phyloP scores from a whole-genome alignment of 2,329 filamentous ascomycete species.

The Dactylellina leptospora region DNA sequence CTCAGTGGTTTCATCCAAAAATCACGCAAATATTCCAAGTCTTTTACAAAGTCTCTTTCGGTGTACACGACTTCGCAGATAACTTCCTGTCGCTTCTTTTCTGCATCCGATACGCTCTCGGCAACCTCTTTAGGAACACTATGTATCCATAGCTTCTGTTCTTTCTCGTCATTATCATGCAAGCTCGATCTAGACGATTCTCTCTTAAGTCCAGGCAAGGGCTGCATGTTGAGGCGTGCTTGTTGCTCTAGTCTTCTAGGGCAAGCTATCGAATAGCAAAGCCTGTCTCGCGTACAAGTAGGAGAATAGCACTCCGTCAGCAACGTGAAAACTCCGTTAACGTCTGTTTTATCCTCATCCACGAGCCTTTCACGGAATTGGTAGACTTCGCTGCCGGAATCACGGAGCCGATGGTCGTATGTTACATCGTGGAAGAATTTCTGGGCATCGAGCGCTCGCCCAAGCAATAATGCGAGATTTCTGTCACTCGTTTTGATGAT shows the following conservation, averaged over 20 bases:
- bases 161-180: constrained; percentile 89
- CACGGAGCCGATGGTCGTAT: constrained; percentile 92
- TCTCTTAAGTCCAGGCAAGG: constrained; percentile 82
- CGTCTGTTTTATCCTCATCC: constrained; percentile 81
- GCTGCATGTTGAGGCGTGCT: constrained; percentile 89
- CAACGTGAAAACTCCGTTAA: constrained; percentile 96
- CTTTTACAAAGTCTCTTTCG: constrained; percentile 97
- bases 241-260: constrained; percentile 93
- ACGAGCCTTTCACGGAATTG: constrained; percentile 88
- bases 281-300: constrained; percentile 90
- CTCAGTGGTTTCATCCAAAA: constrained; percentile 97
- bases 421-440: constrained; percentile 99
- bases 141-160: constrained; percentile 99
- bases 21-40: constrained; percentile 94
- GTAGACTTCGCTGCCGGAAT: constrained; percentile 94
- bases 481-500: constrained; percentile 97
- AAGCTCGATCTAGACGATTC: constrained; percentile 75
- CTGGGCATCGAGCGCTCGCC: constrained; percentile 91
- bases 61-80: constrained; percentile 99
- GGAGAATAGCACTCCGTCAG: constrained; percentile 98
- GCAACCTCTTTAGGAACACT: constrained; percentile 95
- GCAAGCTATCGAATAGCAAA: constrained; percentile 98
- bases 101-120: constrained; percentile 84
- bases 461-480: constrained; percentile 88
- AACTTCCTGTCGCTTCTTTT: constrained; percentile 97